Base-by-base conservation (phyloP, 225 moss, liverwort and hornwort genomes). In the Neckera pumila region DNA sequence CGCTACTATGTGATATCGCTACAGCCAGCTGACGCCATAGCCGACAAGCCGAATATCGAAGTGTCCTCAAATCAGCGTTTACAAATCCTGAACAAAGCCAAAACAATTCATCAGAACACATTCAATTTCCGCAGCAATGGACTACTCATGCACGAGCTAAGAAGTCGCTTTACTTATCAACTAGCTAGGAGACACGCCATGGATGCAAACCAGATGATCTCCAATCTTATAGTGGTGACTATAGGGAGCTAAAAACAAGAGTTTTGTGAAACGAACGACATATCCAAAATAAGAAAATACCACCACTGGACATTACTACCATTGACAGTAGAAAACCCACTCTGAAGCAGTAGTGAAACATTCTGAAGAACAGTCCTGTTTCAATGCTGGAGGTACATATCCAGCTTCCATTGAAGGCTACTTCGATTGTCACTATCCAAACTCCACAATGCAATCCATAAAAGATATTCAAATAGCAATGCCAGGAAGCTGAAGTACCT, bases 221-320 rank as follows among this genome's bases (percentile, higher is more conserved):
- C 13, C 1, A 2, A 33, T 5, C 1, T 2, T 13, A 0, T 0
- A 0, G 21, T 12, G 21, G 14, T 13, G 1, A 53, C 22, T 34
- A 4, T 21, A 51, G 13, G 3, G 6, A 76, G 5, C 3, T 76
- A 5, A 8, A 30, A 1, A 7, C 34, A 36, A 22, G 5, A 43
- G 14, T 23, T 8, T 23, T 14, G 14, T 1, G 8, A 0, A 22
- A 14, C 12, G 3, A 22, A 36, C 5, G 7, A 22, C 2, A 34
- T 0, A 34, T 0, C 2, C 7, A 49, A 12, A 31, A 21, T 2
- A 2, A 14, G 33, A 51, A 11, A 19, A 47, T 1, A 9, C 31
- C 8, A 33, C 2, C 36, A 14, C 8, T 14, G 0, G 2, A 34
- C 13, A 20, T 13, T 31, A 7, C 31, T 33, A 33, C 49, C 49